A percentile compares a stretch with the other conserved stretches of the same genome.
Conservation (phyloP, 192 early-diverging fungal species). For the Linnemannia zychae region DNA sequence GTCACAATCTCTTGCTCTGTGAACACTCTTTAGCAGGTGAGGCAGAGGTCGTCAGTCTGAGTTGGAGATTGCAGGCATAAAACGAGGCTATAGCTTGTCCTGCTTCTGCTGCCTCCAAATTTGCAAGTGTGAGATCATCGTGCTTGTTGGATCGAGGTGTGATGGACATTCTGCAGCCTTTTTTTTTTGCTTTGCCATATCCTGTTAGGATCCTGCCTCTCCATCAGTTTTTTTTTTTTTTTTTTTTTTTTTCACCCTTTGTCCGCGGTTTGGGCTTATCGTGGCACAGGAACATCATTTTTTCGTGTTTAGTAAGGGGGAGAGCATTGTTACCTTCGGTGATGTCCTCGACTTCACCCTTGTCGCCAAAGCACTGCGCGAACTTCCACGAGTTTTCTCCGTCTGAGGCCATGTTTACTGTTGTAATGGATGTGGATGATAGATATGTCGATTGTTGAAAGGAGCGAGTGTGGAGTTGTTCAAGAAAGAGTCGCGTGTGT, state of each 20-base stretch:
- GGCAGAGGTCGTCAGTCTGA: neutral
- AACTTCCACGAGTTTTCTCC: slow-evolving; percentile 83
- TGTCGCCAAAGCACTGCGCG: slow-evolving; percentile 99
- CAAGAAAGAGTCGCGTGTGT: neutral
- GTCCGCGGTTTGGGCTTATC: no score
- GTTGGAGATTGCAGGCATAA: neutral
- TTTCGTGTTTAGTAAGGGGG: neutral
- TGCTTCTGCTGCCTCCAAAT: no score
- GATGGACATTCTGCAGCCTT: no score
- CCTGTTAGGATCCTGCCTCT: neutral
- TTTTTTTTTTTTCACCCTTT: no score
- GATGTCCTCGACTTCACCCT: slow-evolving; percentile 98
- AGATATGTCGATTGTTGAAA: neutral
- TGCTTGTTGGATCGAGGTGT: no score
- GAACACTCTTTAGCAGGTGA: neutral
- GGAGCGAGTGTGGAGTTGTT: neutral
- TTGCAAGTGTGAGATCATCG: no score
- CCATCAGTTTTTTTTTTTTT: neutral
- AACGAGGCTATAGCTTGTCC: neutral
- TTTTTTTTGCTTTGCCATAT: neutral
- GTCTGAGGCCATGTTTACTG: slow-evolving; percentile 49
- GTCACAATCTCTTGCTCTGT: neutral
- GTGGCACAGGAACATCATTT: neutral
- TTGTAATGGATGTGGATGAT: neutral
- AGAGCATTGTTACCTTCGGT: slow-evolving; percentile 88